Percentiles rank a stretch among this genome's conserved stretches.
Conservation (phyloP, 352 stramenopile species). For the Phytopythium montanum region DNA sequence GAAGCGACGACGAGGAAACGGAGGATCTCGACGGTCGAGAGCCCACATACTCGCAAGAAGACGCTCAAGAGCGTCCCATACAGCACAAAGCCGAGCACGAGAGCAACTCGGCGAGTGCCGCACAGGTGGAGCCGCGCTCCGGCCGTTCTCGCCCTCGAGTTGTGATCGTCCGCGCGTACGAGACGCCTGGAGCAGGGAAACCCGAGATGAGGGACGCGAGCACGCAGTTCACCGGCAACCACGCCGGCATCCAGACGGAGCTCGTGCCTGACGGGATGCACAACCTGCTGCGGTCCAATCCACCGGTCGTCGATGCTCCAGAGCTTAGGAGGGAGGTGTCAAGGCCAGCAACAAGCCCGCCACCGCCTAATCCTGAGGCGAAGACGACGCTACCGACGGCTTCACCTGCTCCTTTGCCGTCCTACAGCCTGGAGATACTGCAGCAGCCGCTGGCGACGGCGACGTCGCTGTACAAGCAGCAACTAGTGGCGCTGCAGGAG, state of each 20-base stretch:
- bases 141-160: constrained; percentile 15
- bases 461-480: constrained; percentile 68
- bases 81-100: too few species aligned
- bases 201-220: constrained; percentile 60
- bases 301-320: background rate
- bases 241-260: constrained; percentile 64
- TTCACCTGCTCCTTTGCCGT: constrained; percentile 7
- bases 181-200: constrained; percentile 7
- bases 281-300: constrained; percentile 14
- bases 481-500: constrained; percentile 50
- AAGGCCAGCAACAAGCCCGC: background rate
- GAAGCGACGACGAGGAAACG: too few species aligned
- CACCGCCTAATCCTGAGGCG: background rate
- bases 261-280: constrained; percentile 55
- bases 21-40: too few species aligned
- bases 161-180: constrained; percentile 54
- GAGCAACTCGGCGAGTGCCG: background rate
- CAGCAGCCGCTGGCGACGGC: constrained; percentile 24
- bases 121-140: background rate
- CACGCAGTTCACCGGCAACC: constrained; percentile 75
- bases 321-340: background rate
- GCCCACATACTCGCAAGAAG: too few species aligned
- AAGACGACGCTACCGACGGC: constrained; percentile 4
- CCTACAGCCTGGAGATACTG: constrained; percentile 35
- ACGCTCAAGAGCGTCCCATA: too few species aligned